Evolutionary conservation across 192 early-diverging fungal genomes (phyloP).

Genomic region (Backusella morwellensis): DNA sequence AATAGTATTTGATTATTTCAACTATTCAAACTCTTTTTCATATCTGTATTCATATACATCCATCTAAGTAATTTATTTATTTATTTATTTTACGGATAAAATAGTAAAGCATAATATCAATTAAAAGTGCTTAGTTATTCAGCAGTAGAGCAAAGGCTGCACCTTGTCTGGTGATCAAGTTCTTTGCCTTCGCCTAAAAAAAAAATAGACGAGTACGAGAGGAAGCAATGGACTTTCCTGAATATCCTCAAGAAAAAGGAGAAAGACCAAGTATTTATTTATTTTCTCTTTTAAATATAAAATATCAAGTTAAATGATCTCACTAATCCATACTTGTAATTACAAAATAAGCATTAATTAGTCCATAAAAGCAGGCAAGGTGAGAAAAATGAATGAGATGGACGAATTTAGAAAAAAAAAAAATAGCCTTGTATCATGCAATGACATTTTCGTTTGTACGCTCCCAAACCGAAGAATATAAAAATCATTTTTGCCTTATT

Average conservation of each 20-base stretch:
- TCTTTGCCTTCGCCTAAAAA: not conserved
- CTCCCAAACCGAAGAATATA: not conserved
- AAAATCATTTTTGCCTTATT: not conserved
- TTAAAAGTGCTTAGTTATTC: not conserved
- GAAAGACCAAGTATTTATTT: not conserved
- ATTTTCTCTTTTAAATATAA: not conserved
- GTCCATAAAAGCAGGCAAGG: not conserved
- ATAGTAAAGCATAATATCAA: not conserved
- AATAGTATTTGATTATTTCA: too few species aligned
- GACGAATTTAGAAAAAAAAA: not conserved
- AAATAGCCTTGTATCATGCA: not conserved
- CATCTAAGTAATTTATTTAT: too few species aligned
- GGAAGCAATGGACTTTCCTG: slow-evolving; percentile 1
- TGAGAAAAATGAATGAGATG: not conserved
- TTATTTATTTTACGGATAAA: too few species aligned
- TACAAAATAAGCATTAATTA: not conserved
- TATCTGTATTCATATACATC: not conserved
- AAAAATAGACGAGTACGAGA: not conserved
- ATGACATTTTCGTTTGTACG: not conserved
- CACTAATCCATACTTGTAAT: not conserved
- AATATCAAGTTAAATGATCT: not conserved
- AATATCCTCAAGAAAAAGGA: not conserved
- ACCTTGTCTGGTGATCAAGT: not conserved
- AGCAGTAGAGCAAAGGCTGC: not conserved
- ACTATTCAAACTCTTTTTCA: not conserved